Evolutionary conservation across 257 asterid genomes (phyloP).

Genomic region (Fraxinus americana): DNA sequence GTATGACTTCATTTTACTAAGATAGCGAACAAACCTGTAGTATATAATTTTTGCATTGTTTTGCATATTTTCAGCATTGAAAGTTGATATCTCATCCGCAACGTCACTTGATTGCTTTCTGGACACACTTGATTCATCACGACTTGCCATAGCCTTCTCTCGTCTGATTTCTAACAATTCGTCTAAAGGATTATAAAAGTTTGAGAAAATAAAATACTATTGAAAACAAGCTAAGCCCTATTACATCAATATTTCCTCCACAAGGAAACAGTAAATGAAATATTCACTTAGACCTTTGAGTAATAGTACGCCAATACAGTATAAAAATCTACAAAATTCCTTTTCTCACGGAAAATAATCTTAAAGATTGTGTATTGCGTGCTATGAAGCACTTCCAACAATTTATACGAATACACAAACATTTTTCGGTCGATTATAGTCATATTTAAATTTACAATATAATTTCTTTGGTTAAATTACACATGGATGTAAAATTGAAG

Average conservation of each 20-base stretch:
- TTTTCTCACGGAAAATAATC: no score
- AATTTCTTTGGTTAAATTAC: neutral
- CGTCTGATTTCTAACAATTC: conserved; percentile 24
- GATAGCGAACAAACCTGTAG: conserved; percentile 57
- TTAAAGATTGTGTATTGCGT: no score
- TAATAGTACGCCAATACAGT: no score
- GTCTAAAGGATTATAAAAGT: neutral
- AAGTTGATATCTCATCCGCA: conserved; percentile 59
- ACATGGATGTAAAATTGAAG: conserved; percentile 5
- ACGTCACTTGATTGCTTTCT: conserved; percentile 53
- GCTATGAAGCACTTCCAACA: no score
- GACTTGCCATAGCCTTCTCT: conserved; percentile 52
- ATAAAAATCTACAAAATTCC: no score
- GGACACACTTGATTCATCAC: conserved; percentile 42
- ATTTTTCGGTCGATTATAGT: no score
- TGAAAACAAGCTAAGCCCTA: conserved; percentile 16
- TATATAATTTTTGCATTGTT: conserved; percentile 65
- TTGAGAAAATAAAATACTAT: neutral
- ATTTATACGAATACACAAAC: neutral
- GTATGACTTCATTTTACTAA: neutral
- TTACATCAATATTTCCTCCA: neutral
- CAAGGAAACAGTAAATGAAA: no score
- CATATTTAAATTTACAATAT: no score
- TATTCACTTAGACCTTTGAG: no score
- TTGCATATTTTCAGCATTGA: conserved; percentile 73